Evolutionary conservation across 805 yeast species (phyloP).

Genomic region (Helenozyma rhizophorensis): DNA sequence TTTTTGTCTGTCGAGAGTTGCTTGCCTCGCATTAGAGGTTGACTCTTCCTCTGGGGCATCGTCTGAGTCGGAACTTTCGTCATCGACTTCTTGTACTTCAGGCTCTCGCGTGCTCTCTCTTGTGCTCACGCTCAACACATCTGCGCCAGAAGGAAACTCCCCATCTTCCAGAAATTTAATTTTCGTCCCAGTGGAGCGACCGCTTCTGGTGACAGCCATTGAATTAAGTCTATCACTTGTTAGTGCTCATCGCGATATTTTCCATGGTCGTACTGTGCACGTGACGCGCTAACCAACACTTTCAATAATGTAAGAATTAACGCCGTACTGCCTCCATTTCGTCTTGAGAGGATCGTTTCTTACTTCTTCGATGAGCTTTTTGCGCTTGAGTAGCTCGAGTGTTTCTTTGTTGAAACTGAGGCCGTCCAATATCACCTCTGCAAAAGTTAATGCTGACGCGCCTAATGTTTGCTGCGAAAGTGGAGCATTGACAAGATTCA

Average conservation of each 20-base stretch:
- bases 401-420: constrained; percentile 28
- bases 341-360: constrained; percentile 21
- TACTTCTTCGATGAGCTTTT: constrained; percentile 16
- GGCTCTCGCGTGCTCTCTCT: constrained; percentile 13
- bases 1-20: constrained; percentile 22
- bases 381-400: constrained; percentile 14
- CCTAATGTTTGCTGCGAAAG: constrained; percentile 3
- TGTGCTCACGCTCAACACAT: constrained; percentile 7
- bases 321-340: constrained; percentile 34
- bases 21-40: constrained; percentile 23
- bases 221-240: too few species aligned
- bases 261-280: not conserved
- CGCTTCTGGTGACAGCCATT: constrained; percentile 32
- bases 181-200: constrained; percentile 19
- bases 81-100: constrained; percentile 17
- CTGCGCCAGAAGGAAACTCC: constrained; percentile 13
- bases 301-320: constrained; percentile 24
- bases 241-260: too few species aligned
- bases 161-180: constrained; percentile 32
- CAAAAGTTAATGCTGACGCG: constrained; percentile 10
- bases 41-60: constrained; percentile 46
- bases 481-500: constrained; percentile 23
- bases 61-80: constrained; percentile 21
- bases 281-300: too few species aligned
- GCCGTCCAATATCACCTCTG: constrained; percentile 29